Percentiles rank a stretch among this genome's conserved stretches.
These are phyloP conservation scores for Metschnikowia proteae DNA, from an alignment of 805 yeast species.

Conservation along the genomic window DNA sequence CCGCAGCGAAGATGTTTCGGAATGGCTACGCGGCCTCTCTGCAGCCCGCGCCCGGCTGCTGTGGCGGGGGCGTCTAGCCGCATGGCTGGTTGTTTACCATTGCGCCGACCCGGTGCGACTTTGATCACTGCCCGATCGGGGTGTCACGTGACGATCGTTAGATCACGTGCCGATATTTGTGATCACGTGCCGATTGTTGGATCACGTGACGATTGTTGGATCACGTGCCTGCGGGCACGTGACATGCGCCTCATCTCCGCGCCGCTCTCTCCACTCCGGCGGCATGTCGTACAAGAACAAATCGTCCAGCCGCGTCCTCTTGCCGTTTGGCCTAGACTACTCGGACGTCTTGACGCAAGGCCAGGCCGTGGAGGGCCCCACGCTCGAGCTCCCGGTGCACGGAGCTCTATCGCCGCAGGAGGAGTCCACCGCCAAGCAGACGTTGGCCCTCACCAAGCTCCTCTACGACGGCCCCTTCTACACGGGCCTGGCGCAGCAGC, in stretches of 20 bases:
- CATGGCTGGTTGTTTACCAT: slow-evolving; percentile 5
- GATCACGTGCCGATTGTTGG: no score
- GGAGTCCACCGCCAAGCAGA: slow-evolving; percentile 49
- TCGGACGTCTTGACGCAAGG: slow-evolving; percentile 47
- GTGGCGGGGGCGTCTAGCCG: background rate
- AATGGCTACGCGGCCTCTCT: no score
- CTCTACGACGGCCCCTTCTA: slow-evolving; percentile 65
- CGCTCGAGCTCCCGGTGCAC: slow-evolving; percentile 59
- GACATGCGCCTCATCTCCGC: slow-evolving; percentile 1
- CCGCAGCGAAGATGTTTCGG: no score
- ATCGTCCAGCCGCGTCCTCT: slow-evolving; percentile 40
- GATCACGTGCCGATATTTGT: no score
- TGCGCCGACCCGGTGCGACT: slow-evolving; percentile 1
- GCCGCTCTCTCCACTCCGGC: background rate
- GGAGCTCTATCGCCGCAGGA: slow-evolving; percentile 54
- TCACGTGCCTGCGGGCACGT: background rate
- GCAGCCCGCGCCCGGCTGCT: no score
- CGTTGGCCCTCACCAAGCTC: slow-evolving; percentile 49
- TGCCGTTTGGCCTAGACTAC: slow-evolving; percentile 75
- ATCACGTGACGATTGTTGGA: no score
- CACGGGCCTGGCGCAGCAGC: slow-evolving; percentile 48
- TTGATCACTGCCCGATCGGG: slow-evolving; percentile 2
- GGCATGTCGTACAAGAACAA: slow-evolving; percentile 56
- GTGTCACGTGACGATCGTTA: no score
- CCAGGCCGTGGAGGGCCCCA: slow-evolving; percentile 37